phyloP scores from a whole-genome alignment of 1,139 yeast genomes.

The Hanseniaspora uvarum region DNA sequence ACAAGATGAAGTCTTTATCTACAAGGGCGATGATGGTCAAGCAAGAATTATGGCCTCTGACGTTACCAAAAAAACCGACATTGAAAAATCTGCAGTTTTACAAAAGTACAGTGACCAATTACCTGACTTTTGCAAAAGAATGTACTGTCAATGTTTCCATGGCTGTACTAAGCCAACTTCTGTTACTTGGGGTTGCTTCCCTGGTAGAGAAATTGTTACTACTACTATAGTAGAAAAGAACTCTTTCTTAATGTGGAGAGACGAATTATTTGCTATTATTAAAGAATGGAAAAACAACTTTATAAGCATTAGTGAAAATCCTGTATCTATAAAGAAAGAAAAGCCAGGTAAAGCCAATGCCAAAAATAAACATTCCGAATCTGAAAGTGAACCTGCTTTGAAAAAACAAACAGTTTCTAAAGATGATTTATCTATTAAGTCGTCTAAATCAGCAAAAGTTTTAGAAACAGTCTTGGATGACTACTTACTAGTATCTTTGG shows the following conservation, averaged over 20 bases:
- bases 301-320: slow-evolving; percentile 8
- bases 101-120: slow-evolving; percentile 5
- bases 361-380: slow-evolving; percentile 34
- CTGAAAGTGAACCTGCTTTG: slow-evolving; percentile 18
- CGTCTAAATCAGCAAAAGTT: slow-evolving; percentile 33
- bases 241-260: slow-evolving; percentile 92
- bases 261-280: slow-evolving; percentile 78
- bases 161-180: slow-evolving; percentile 54
- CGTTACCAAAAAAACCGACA: slow-evolving; percentile 8
- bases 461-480: slow-evolving; percentile 45
- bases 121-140: slow-evolving; percentile 20
- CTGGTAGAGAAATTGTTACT: slow-evolving; percentile 81
- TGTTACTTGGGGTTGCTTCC: slow-evolving; percentile 96
- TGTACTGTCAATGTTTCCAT: slow-evolving; percentile 27
- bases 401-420: slow-evolving; percentile 23
- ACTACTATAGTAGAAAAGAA: slow-evolving; percentile 88
- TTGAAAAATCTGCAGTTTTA: slow-evolving; percentile 7
- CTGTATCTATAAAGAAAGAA: slow-evolving; percentile 4
- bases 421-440: slow-evolving; percentile 18
- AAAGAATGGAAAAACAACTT: slow-evolving; percentile 67
- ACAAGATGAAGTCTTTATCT: slow-evolving; percentile 27
- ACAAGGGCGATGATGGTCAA: slow-evolving; percentile 12
- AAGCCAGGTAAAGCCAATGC: not conserved
- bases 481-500: slow-evolving; percentile 75
- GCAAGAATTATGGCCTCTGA: slow-evolving; percentile 10